Evolutionary conservation across 2,329 filamentous ascomycete genomes (phyloP).

Genomic region (Fusarium sterilihyphosum): DNA sequence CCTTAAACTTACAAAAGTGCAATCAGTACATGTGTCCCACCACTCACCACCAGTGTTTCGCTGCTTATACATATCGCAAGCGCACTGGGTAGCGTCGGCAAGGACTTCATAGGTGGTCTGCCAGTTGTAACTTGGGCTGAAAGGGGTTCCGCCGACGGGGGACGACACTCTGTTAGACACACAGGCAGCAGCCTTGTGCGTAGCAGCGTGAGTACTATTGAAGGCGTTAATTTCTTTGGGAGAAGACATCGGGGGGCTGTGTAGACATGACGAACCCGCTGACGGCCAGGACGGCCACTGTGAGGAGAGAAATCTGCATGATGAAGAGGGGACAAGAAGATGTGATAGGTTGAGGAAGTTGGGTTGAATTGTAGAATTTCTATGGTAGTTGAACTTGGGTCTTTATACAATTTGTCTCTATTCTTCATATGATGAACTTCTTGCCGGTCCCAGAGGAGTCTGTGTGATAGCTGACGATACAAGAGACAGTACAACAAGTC

Average conservation of each 20-base stretch:
- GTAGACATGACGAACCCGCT: neutral
- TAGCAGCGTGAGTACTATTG: neutral
- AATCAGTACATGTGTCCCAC: neutral
- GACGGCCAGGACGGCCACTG: neutral
- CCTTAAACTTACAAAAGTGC: neutral
- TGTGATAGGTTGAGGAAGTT: neutral
- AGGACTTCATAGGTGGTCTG: neutral
- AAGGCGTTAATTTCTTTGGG: neutral
- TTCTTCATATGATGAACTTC: neutral
- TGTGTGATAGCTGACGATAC: neutral
- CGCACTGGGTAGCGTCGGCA: neutral
- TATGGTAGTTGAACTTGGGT: neutral
- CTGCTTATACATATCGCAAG: neutral
- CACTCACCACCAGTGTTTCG: neutral
- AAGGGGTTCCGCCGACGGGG: neutral
- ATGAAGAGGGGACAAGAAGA: no score
- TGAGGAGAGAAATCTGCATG: neutral
- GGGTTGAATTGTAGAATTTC: fast-evolving
- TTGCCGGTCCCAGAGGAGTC: neutral
- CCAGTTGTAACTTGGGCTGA: neutral
- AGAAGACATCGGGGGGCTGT: fast-evolving
- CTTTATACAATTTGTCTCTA: neutral
- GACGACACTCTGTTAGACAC: neutral
- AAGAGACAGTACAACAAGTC: no score
- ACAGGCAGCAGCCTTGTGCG: neutral